A percentile compares a stretch with the other conserved stretches of the same genome.
phyloP scores from a whole-genome alignment of 805 yeast species.

The Candida insectalens region DNA sequence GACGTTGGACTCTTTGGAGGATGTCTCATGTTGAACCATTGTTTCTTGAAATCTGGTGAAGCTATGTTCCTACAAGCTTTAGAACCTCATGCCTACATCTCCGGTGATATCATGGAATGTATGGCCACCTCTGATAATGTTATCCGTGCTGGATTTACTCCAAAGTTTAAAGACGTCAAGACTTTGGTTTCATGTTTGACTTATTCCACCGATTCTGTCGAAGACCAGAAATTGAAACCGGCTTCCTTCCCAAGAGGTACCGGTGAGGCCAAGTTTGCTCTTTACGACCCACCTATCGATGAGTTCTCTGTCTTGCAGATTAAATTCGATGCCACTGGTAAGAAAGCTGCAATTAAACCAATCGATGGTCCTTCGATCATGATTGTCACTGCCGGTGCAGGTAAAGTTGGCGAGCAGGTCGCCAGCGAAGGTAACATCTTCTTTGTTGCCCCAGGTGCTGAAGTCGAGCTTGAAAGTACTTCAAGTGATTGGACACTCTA shows the following conservation, averaged over 20 bases:
- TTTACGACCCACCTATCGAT: constrained; percentile 93
- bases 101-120: constrained; percentile 97
- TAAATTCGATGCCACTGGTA: constrained; percentile 41
- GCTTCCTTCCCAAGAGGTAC: constrained; percentile 49
- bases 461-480: constrained; percentile 46
- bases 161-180: constrained; percentile 92
- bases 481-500: constrained; percentile 62
- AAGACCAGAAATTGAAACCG: constrained; percentile 78
- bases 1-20: constrained; percentile 97
- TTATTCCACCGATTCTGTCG: constrained; percentile 80
- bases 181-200: constrained; percentile 88
- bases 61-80: constrained; percentile 95
- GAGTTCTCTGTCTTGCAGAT: constrained; percentile 93
- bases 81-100: constrained; percentile 96
- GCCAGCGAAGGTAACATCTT: constrained; percentile 70
- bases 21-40: constrained; percentile 84
- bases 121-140: constrained; percentile 99
- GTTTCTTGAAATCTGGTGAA: constrained; percentile 74
- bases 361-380: constrained; percentile 84
- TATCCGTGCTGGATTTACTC: constrained; percentile 98
- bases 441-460: constrained; percentile 73
- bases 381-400: constrained; percentile 76
- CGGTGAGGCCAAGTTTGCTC: constrained; percentile 56
- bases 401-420: constrained; percentile 38
- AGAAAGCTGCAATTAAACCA: constrained; percentile 42